Evolutionary conservation across 768 basidiomycete species (phyloP).

Genomic region (Boletus tomentosulus): DNA sequence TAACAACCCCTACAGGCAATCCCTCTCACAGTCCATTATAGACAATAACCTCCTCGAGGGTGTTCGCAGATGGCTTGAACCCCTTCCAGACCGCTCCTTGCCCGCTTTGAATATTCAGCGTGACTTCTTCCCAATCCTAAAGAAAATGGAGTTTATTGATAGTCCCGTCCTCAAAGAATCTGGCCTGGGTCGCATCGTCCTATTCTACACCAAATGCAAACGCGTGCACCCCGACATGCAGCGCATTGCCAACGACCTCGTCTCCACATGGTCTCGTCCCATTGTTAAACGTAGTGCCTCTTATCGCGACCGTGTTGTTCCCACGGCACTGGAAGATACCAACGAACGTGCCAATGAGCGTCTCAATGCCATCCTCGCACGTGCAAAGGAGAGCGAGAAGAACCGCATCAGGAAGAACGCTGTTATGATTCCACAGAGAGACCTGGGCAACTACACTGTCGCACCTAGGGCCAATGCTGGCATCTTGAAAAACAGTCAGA

Average conservation of each 20-base stretch:
- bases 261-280: conserved; percentile 83
- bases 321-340: conserved; percentile 44
- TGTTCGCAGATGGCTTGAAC: conserved; percentile 89
- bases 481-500: conserved; percentile 40
- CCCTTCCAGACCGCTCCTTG: conserved; percentile 85
- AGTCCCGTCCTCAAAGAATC: conserved; percentile 86
- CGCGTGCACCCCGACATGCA: conserved; percentile 78
- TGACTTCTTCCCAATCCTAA: conserved; percentile 79
- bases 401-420: conserved; percentile 70
- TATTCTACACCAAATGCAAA: conserved; percentile 96
- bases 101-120: conserved; percentile 95
- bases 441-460: conserved; percentile 74
- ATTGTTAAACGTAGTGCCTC: conserved; percentile 88
- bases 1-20: conserved; percentile 45
- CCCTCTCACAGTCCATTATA: conserved; percentile 86
- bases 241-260: conserved; percentile 80
- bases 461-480: conserved; percentile 64
- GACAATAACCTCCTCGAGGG: conserved; percentile 94
- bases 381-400: conserved; percentile 66
- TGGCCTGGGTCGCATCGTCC: conserved; percentile 79
- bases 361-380: conserved; percentile 65
- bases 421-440: conserved; percentile 76
- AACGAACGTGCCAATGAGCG: conserved; percentile 44
- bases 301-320: conserved; percentile 71
- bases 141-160: conserved; percentile 92